Evolutionary conservation across 2,329 filamentous ascomycete genomes (phyloP), one percentile per base, ranked within the genome.

Genomic region (Apiospora hydei): DNA sequence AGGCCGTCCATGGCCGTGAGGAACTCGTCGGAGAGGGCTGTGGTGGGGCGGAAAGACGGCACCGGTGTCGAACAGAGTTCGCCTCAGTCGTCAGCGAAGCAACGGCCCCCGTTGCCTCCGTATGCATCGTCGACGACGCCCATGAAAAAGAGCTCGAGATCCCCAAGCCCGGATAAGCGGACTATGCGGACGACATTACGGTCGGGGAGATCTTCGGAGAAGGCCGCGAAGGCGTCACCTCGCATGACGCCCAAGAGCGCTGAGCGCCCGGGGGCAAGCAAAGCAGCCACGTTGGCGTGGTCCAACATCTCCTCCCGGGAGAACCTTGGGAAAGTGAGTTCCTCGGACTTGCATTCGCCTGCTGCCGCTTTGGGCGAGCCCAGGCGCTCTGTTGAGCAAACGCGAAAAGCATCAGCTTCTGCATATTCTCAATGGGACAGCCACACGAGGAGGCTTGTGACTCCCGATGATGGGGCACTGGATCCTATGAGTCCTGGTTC

Each of bases 281-380:
- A 90, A 77, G 91, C 91, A 53, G 91, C 91, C 38, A 89, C 88
- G 3, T 78, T 92, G 70, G 91, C 91, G 44, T 93, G 91, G 90
- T 85, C 80, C 70, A 83, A 84, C 24, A 79, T 88, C 18, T 82
- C 82, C 16, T 81, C 84, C 5, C 81, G 80, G 73, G 84, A 86
- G 41, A 81, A 80, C 64, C 72, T 77, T 71, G 57, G 76, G 64
- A 80, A 78, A 72, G 72, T 76, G 51, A 68, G 76, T 43, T 75
- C 76, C 34, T 74, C 79, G 18, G 79, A 81, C 51, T 26, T 51
- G 41, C 72, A 66, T 26, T 73, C 57, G 46, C 46, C 73, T 26
- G 73, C 74, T n/a, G 71, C 74, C 14, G 73, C 69, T 30, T 49
- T 71, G 57, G 24, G 78, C 4, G 84, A 85, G 18, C 74, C 81